Base-by-base conservation (phyloP, 306 rosid species). In the Medicago lupulina region DNA sequence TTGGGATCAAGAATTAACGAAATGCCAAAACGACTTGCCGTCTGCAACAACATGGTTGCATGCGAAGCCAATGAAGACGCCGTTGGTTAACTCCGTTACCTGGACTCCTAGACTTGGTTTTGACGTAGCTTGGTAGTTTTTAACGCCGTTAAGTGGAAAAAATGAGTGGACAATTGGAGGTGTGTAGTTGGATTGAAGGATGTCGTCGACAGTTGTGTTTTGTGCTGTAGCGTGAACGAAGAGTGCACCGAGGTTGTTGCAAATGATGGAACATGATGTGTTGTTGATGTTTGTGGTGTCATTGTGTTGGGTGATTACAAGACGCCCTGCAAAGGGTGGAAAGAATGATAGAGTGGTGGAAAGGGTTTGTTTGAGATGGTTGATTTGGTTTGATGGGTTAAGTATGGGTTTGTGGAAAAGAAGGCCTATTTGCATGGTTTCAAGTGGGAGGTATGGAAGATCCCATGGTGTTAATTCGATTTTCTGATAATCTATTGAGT, bases 391-490 rank as follows among this genome's bases (percentile, higher is more conserved):
- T n/a, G n/a, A n/a, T 3, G 0, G 0, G 2, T 17, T 31, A 0
- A 43, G 71, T 5, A 6, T 66, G 83, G 83, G 8, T 25, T 54
- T 62, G 25, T 60, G 75, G 7, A 81, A 83, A 50, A 81, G 79
- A 54, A 84, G 75, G 0, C 90, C 88, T 44, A 77, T 80, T 51
- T 86, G 89, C 41, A 80, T 71, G 76, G 50, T 9, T 17, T 36
- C 67, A 6, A 81, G 0, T 0, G 28, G 38, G 16, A 87, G 78
- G 5, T 70, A 38, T 6, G 4, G 62, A 9, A 88, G 87, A 57
- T 87, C 91, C 85, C 86, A 87, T 13, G 86, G 78, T 14, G 79
- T 81, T 74, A 85, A 31, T 28, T 78, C 69, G 21, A 85, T 67
- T 18, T 28, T 15, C 0, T 10, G 68, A 47, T n/a, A n/a, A n/a